phyloP scores from a whole-genome alignment of 495 filamentous ascomycete genomes.

The Annulohypoxylon nitens region DNA sequence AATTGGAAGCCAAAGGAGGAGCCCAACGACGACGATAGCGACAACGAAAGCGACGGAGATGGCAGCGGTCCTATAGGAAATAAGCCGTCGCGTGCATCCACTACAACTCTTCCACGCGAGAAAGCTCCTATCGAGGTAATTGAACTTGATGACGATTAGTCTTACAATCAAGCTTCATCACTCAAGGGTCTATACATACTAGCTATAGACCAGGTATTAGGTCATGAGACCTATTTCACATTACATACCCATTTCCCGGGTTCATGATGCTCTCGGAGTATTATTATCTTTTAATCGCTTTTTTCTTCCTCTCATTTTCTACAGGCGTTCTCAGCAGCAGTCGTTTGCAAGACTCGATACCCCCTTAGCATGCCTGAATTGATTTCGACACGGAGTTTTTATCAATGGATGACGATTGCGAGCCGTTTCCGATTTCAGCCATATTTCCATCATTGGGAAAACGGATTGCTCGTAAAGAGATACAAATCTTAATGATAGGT shows the following conservation, averaged over 20 bases:
- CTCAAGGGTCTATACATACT: not conserved
- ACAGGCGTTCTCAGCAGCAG: constrained; percentile 23
- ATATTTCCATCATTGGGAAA: constrained; percentile 1
- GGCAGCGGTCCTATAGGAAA: not conserved
- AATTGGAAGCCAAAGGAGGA: constrained; percentile 65
- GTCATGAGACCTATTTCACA: not conserved
- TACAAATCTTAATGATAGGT: constrained; percentile 1
- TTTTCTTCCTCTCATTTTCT: constrained; percentile 15
- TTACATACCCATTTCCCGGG: not conserved
- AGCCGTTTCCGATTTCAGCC: constrained; percentile 2
- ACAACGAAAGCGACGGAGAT: constrained; percentile 40
- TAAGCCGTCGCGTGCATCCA: not conserved
- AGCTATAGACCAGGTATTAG: not conserved
- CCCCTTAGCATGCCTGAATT: constrained; percentile 26
- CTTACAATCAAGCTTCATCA: not conserved
- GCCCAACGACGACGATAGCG: constrained; percentile 46
- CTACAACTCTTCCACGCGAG: constrained; percentile 10
- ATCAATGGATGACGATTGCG: constrained; percentile 10
- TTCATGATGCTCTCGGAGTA: not conserved
- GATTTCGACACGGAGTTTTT: constrained; percentile 28
- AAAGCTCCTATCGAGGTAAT: constrained; percentile 38
- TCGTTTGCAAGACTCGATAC: constrained; percentile 36
- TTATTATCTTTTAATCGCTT: not conserved
- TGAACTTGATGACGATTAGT: constrained; percentile 47
- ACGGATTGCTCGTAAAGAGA: not conserved